phyloP scores from a whole-genome alignment of 345 rosid species.

The Gossypium ekmanianum region DNA sequence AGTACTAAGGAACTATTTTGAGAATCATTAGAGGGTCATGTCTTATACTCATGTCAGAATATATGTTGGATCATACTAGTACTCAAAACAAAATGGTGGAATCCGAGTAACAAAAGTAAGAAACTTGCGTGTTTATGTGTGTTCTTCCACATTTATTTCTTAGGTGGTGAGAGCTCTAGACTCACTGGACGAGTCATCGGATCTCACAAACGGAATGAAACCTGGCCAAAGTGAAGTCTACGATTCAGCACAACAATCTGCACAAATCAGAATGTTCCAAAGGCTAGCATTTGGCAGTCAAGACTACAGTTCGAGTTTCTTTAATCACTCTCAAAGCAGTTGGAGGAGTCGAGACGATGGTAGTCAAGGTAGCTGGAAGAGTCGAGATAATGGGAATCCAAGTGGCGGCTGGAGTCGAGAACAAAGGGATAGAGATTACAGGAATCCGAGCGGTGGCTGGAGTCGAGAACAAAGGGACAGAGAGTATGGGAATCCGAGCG shows the following conservation, averaged over 20 bases:
- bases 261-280: slow-evolving; percentile 89
- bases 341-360: slow-evolving; percentile 64
- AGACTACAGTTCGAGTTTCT: slow-evolving; percentile 72
- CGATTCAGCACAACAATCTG: slow-evolving; percentile 79
- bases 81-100: background rate
- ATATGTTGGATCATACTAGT: background rate
- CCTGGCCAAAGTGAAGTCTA: slow-evolving; percentile 87
- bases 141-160: background rate
- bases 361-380: slow-evolving; percentile 35
- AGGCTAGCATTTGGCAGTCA: slow-evolving; percentile 95
- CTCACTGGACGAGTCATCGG: slow-evolving; percentile 61
- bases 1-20: background rate
- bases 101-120: background rate
- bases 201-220: slow-evolving; percentile 85
- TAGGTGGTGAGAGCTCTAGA: slow-evolving; percentile 90
- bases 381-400: slow-evolving; percentile 41
- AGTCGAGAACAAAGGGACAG: slow-evolving; percentile 7
- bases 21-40: background rate
- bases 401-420: slow-evolving; percentile 41
- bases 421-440: slow-evolving; percentile 17
- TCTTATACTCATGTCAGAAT: background rate
- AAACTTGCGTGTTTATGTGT: background rate
- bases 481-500: slow-evolving; percentile 12
- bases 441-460: background rate
- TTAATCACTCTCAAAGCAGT: slow-evolving; percentile 62